Evolutionary conservation across 306 rosid species (phyloP).

Genomic region (Rosa chinensis): DNA sequence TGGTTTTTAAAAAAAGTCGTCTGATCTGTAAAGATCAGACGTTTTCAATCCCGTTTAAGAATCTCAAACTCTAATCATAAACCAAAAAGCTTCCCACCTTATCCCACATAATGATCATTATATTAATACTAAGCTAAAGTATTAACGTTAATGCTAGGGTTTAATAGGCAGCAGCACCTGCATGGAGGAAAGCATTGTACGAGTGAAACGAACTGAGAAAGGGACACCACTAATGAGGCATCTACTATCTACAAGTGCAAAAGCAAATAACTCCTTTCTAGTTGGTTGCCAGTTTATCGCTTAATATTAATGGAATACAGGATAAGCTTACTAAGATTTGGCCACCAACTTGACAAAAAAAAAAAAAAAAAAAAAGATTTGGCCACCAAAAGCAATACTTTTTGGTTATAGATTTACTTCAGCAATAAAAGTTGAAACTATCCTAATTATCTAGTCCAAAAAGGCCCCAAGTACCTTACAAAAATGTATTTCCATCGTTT

Average conservation of each 20-base stretch:
- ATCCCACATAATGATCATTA: not conserved
- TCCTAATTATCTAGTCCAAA: not conserved
- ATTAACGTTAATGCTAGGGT: not conserved
- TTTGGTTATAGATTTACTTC: not conserved
- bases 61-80: not conserved
- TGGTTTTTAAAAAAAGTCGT: not conserved
- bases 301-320: constrained; percentile 1
- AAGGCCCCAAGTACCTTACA: not conserved
- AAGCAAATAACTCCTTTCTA: constrained; percentile 31
- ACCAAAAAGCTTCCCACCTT: not conserved
- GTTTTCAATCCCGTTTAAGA: constrained; percentile 7
- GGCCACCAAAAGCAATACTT: not conserved
- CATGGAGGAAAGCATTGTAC: not conserved
- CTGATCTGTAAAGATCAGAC: not conserved
- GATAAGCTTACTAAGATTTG: not conserved
- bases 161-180: not conserved
- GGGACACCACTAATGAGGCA: constrained; percentile 19
- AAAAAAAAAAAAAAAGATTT: too few species aligned
- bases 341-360: too few species aligned
- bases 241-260: constrained; percentile 33
- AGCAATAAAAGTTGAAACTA: not conserved
- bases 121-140: not conserved
- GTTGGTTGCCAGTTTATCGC: constrained; percentile 23
- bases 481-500: not conserved
- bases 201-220: not conserved